Evolutionary conservation across 2,329 filamentous ascomycete genomes (phyloP), one percentile per base, ranked within the genome.

Genomic region (Tolypocladium amazonense): DNA sequence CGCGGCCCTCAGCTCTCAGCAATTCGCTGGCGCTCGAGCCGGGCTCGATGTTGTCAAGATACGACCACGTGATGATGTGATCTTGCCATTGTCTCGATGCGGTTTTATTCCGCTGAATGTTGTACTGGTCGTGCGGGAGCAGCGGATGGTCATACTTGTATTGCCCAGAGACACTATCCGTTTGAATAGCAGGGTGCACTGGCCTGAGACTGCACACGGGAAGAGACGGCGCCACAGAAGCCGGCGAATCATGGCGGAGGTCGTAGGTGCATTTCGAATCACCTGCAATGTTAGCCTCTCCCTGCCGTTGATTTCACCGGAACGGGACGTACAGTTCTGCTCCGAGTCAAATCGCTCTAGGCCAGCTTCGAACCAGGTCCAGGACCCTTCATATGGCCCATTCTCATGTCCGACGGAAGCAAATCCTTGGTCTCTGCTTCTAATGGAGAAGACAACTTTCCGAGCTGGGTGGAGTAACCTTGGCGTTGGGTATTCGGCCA

Each of bases 361-460:
- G 0, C 85, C 85, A 20, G 78, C 82, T 59, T 87, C 84, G 61
- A 87, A 86, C 85, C 85, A 88, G 0, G 84, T 84, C 71, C 73
- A 85, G 0, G 84, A 82, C 2, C 70, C 73, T 0, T 68, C 63
- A 59, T 78, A 86, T 1, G 76, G 76, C 2, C 75, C 75, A 2
- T 66, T 67, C 47, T 70, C 63, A 2, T 52, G 62, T 0, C 0
- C 1, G 0, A 70, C 62, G 18, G 76, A 74, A 38, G 77, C 76
- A 77, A 78, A 85, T 4, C 85, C 85, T 64, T 88, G 85, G 62
- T 88, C 85, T 56, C 71, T 75, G 67, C 81, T 83, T 14, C 69
- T 70, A 47, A 86, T 76, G 6, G 77, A 81, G 68, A 88, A 88
- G 27, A 85, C 79, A 25, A 88, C 76, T 69, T 85, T 87, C 41